Base-by-base conservation (phyloP, 768 basidiomycete genomes). In the Macrolepiota albuminosa region DNA sequence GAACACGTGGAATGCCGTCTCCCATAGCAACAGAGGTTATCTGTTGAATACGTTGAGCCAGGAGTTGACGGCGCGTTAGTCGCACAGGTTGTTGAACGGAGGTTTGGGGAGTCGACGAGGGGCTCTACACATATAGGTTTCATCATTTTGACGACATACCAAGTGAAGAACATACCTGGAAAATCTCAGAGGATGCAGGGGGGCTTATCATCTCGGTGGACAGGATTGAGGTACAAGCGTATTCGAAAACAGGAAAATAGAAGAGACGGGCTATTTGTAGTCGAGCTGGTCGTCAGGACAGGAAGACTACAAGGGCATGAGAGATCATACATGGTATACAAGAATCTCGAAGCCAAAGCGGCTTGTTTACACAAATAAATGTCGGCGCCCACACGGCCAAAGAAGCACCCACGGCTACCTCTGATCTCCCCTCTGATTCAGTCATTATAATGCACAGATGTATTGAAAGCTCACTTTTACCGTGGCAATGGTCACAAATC, bases 361-460 rank as follows among this genome's bases (percentile, higher is more conserved):
- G 66, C 66, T 69, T 66, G 68, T 72, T 73, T 72, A 66, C 67
- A 67, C 70, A 77, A 74, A 73, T 73, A 71, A 69, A 67, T 52
- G 62, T 62, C 56, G 64, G 64, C 75, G 65, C 73, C 74, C 73
- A 75, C 74, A 76, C 68, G 56, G 67, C 68, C 69, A 73, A 75
- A 73, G 68, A 70, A 62, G 66, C 68, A 69, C 71, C 71, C 65
- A 73, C 72, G 72, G 70, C 62, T 63, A 42, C 62, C 26, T 21
- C 36, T 29, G 29, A 29, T 29, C 29, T 29, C 29, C 1, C 29
- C 29, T 29, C 50, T 26, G 31, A 46, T 43, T 63, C 52, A 50
- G 53, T 33, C 36, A 61, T 9, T 9, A 37, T 8, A 47, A 39
- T 10, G 18, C 13, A 10, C 24, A 46, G n/a, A 10, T 33, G 14